Conservation (phyloP, 768 basidiomycete genomes). For the Gelatoporia subvermispora region DNA sequence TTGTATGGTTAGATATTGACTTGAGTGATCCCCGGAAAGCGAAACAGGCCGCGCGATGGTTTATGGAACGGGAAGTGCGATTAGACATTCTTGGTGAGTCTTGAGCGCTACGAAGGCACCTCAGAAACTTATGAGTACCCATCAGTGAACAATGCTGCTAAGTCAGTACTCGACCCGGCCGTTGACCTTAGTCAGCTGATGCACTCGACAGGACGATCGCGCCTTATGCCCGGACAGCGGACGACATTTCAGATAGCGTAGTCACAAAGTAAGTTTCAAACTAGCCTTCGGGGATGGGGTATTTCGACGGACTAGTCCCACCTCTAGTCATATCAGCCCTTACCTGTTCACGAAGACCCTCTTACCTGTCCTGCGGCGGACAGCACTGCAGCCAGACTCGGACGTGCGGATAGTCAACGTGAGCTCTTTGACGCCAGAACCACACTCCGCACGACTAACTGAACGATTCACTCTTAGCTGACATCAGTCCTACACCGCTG, state of each 20-base stretch:
- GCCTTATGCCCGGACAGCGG: slow-evolving; percentile 15
- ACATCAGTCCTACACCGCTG: no score
- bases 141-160: slow-evolving; percentile 50
- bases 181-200: no score
- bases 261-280: slow-evolving; percentile 37
- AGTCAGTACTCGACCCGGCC: slow-evolving; percentile 27
- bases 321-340: slow-evolving; percentile 48
- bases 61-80: slow-evolving; percentile 33
- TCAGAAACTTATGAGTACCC: slow-evolving; percentile 12
- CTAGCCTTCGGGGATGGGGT: background rate
- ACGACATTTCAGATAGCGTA: slow-evolving; percentile 35
- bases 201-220: no score
- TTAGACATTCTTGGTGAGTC: slow-evolving; percentile 39
- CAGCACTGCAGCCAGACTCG: slow-evolving; percentile 40
- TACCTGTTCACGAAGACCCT: slow-evolving; percentile 50
- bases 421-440: no score
- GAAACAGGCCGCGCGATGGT: slow-evolving; percentile 30
- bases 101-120: slow-evolving; percentile 15
- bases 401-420: slow-evolving; percentile 66
- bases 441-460: no score
- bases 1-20: slow-evolving; percentile 36
- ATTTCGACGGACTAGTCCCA: slow-evolving; percentile 3
- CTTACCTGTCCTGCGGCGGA: slow-evolving; percentile 46
- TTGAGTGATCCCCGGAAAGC: slow-evolving; percentile 32
- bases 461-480: no score